Percentiles rank a stretch among this genome's conserved stretches.
Evolutionary conservation across 129 eudicot species (phyloP).

Genomic region (Saussurea involucrata): DNA sequence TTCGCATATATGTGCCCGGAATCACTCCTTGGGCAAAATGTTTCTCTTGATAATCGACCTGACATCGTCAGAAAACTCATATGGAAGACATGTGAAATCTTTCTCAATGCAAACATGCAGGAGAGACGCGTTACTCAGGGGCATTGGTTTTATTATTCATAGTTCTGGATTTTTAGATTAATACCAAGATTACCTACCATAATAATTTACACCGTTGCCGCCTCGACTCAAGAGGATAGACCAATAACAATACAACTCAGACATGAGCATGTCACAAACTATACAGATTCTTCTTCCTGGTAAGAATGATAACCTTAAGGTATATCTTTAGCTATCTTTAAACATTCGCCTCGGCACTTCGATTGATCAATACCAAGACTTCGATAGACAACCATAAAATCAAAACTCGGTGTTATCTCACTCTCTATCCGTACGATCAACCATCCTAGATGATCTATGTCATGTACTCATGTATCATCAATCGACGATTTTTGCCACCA

Average conservation of each 20-base stretch:
- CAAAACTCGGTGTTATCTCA: background rate
- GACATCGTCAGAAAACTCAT: background rate
- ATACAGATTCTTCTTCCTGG: background rate
- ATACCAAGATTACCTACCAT: background rate
- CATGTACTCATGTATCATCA: no score
- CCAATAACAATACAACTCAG: background rate
- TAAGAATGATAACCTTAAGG: background rate
- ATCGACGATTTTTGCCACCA: background rate
- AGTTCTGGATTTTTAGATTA: background rate
- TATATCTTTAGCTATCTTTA: background rate
- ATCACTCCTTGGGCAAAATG: conserved; percentile 96
- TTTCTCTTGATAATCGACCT: conserved; percentile 99
- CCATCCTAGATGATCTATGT: background rate
- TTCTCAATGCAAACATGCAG: background rate
- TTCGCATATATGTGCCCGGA: conserved; percentile 86
- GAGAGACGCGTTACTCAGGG: background rate
- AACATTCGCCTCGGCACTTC: background rate
- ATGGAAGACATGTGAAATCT: background rate
- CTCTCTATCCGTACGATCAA: background rate
- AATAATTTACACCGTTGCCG: background rate
- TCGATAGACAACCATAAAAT: background rate
- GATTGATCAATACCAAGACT: background rate
- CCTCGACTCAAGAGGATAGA: background rate
- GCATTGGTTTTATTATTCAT: background rate
- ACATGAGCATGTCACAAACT: background rate